Percentiles rank a stretch among this genome's conserved stretches.
These are phyloP conservation scores for Wolfiporia cocos DNA, from an alignment of 1,284 basidiomycete genomes.

Conservation along the genomic window DNA sequence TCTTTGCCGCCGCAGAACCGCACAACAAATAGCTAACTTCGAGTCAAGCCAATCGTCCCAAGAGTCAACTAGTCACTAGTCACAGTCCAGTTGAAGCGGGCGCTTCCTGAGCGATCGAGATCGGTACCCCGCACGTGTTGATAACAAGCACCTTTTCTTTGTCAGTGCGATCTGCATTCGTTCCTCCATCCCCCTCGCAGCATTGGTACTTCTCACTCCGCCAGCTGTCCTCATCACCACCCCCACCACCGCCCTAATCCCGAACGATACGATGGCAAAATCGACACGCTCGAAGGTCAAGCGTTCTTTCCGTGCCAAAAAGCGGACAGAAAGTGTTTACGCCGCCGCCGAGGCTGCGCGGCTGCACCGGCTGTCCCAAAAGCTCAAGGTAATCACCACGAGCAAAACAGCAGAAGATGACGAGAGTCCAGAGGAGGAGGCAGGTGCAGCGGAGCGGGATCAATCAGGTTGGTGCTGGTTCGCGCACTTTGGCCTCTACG, in stretches of 20 bases:
- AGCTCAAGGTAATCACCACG: constrained; percentile 49
- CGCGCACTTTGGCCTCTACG: constrained; percentile 47
- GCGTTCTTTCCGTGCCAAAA: constrained; percentile 78
- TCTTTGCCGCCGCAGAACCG: too few relatives aligned
- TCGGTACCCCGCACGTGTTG: too few relatives aligned
- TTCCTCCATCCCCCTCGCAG: too few relatives aligned
- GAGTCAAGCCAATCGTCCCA: too few relatives aligned
- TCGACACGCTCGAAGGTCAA: constrained; percentile 88
- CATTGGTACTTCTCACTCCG: not conserved
- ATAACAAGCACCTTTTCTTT: too few relatives aligned
- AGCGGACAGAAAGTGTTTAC: constrained; percentile 80
- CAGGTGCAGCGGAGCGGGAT: too few relatives aligned
- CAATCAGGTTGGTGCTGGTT: constrained; percentile 64
- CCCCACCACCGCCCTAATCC: constrained; percentile 2
- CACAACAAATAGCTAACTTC: too few relatives aligned
- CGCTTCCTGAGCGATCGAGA: too few relatives aligned
- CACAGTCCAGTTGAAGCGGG: too few relatives aligned
- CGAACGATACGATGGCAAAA: constrained; percentile 93
- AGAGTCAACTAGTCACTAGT: too few relatives aligned
- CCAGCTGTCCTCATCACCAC: not conserved
- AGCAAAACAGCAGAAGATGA: constrained; percentile 37
- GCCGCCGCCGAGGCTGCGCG: constrained; percentile 83
- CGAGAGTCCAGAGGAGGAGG: constrained; percentile 25
- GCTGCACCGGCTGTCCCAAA: constrained; percentile 68
- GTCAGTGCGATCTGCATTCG: too few relatives aligned